phyloP scores from a whole-genome alignment of 2,329 filamentous ascomycete genomes.

The Fusarium decemcellulare region DNA sequence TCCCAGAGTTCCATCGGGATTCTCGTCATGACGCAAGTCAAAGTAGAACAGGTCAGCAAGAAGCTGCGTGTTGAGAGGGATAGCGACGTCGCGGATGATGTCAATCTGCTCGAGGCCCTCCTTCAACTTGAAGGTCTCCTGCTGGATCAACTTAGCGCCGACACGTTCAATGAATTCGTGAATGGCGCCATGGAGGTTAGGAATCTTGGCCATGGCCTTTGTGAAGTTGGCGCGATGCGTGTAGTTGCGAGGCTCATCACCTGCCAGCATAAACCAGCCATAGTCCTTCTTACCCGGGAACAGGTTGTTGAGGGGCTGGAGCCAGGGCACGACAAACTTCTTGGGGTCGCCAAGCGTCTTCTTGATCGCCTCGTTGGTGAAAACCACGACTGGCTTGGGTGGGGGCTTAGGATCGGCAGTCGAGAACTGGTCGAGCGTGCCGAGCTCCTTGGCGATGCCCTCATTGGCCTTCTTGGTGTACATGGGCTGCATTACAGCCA shows the following conservation, averaged over 20 bases:
- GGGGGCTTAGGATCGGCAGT: conserved; percentile 55
- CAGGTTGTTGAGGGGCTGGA: conserved; percentile 47
- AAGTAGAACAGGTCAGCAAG: conserved; percentile 71
- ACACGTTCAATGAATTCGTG: conserved; percentile 51
- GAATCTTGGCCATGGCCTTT: conserved; percentile 53
- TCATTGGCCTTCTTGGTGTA: conserved; percentile 59
- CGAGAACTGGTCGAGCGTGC: conserved; percentile 51
- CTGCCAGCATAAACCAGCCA: conserved; percentile 57
- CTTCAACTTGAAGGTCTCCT: conserved; percentile 54
- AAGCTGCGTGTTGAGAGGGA: conserved; percentile 69
- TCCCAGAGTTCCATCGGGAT: conserved; percentile 63
- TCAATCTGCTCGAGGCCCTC: conserved; percentile 58
- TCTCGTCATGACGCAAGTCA: conserved; percentile 68
- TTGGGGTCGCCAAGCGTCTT: conserved; percentile 50
- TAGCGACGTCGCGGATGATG: conserved; percentile 67
- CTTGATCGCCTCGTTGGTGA: conserved; percentile 47
- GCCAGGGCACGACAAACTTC: conserved; percentile 54
- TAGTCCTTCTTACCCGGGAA: conserved; percentile 55
- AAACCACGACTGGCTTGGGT: conserved; percentile 46
- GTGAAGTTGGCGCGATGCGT: conserved; percentile 49
- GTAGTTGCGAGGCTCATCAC: conserved; percentile 50
- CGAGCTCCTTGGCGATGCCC: conserved; percentile 55
- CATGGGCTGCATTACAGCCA: conserved; percentile 62
- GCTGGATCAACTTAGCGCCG: conserved; percentile 57
- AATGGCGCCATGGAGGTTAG: conserved; percentile 49